phyloP scores from a whole-genome alignment of 768 basidiomycete species.

The Lactarius trivialis region DNA sequence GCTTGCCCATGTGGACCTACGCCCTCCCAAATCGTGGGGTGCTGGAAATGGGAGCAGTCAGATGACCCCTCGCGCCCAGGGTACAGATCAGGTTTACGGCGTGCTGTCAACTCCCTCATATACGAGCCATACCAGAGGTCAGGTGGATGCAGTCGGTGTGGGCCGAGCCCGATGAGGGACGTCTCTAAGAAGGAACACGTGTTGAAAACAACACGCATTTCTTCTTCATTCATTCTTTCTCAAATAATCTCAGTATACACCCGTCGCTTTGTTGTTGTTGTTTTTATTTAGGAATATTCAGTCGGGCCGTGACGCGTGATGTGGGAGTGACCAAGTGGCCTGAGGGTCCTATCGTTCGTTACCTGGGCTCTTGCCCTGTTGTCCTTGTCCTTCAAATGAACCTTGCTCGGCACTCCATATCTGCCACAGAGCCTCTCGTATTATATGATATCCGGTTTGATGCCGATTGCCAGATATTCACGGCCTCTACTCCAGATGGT shows the following conservation, averaged over 20 bases:
- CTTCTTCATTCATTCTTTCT: background rate
- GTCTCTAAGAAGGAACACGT: background rate
- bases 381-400: conserved; percentile 51
- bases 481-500: conserved; percentile 68
- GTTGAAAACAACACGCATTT: background rate
- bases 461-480: conserved; percentile 74
- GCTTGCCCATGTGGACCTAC: conserved; percentile 65
- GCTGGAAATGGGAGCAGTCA: conserved; percentile 27
- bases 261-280: conserved; percentile 10
- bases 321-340: background rate
- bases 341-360: background rate
- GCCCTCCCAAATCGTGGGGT: conserved; percentile 73
- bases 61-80: conserved; percentile 19
- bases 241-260: conserved; percentile 1
- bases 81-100: conserved; percentile 5
- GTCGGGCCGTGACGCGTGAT: conserved; percentile 14
- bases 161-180: conserved; percentile 19
- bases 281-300: background rate
- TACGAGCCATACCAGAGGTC: conserved; percentile 19
- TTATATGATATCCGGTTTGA: conserved; percentile 77
- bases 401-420: conserved; percentile 78
- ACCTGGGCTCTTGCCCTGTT: conserved; percentile 15
- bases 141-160: conserved; percentile 23
- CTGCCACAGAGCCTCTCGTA: conserved; percentile 64
- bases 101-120: conserved; percentile 16